These are phyloP conservation scores for Melastoma malabathricum DNA, from an alignment of 345 rosid species.

Conservation along the genomic window DNA sequence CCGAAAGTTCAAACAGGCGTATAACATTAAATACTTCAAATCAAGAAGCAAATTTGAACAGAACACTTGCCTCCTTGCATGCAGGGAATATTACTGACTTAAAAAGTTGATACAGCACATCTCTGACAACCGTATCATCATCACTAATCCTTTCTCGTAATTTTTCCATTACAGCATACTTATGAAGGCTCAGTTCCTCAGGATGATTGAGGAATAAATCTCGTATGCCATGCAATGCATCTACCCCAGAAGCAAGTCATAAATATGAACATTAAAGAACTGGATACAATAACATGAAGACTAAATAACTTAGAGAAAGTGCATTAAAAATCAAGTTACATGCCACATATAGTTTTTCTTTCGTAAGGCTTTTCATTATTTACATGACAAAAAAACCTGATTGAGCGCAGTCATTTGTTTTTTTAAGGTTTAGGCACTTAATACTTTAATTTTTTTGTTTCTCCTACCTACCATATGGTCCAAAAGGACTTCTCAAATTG, in stretches of 20 bases:
- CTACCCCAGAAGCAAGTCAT: conserved; percentile 22
- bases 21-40: neutral
- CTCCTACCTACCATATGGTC: too few relatives aligned
- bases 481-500: too few relatives aligned
- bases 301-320: too few relatives aligned
- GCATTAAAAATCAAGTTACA: too few relatives aligned
- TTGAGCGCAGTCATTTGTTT: too few relatives aligned
- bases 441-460: too few relatives aligned
- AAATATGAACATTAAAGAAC: conserved; percentile 3
- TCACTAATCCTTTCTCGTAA: conserved; percentile 61
- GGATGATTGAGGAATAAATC: conserved; percentile 61
- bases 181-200: conserved; percentile 44
- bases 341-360: too few relatives aligned
- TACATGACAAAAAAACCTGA: too few relatives aligned
- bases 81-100: conserved; percentile 46
- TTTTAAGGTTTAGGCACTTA: too few relatives aligned
- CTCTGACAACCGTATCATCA: conserved; percentile 50
- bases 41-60: neutral
- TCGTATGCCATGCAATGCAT: conserved; percentile 58
- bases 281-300: neutral
- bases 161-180: conserved; percentile 44
- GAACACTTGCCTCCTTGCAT: conserved; percentile 52
- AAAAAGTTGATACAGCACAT: conserved; percentile 45
- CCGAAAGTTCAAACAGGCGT: too few relatives aligned
- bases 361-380: too few relatives aligned